Evolutionary conservation across 257 asterid genomes (phyloP), one percentile per base, ranked within the genome.

Genomic region (Haberlea rhodopensis): DNA sequence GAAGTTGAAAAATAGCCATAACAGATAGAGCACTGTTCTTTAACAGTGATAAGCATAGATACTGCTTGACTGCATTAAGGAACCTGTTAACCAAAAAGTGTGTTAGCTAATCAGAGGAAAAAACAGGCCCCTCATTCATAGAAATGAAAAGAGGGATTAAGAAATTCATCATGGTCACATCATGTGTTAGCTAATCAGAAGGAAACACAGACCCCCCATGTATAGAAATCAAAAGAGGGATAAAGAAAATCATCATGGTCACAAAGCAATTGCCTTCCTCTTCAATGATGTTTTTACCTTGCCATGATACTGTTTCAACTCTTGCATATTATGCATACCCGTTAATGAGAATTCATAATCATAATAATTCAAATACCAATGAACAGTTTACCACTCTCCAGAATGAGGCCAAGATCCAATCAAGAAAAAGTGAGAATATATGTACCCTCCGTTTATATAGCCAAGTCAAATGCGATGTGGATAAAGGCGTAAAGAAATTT

Each of bases 21-120:
- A 81, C 84, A 32, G 87, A 81, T 29, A 81, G 60, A 57, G 84
- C 87, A 71, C 87, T 81, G 80, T 81, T 81, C 79, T 81, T 81
- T 73, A 81, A 76, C 76, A 81, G 65, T 37, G 87, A 81, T 66
- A 81, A 65, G 78, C 87, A 81, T 18, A 81, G 68, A 65, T 69
- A 81, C 70, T 81, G 87, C 78, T 81, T 79, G 56, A 79, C 71
- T 51, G 81, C 84, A 64, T 76, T 81, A 57, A 79, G 84, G 65
- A 81, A 59, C 51, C 64, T 59, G 64, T 34, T 5, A 22, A 10
- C 28, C 22, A 25, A 59, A 2, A 28, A 31, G 23, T 26, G 1
- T 19, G 19, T 59, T 19, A 59, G 64, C 28, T 59, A 24, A 29
- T 32, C 28, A 19, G 19, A 20, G 49, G 10, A 59, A 27, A 29